Base-by-base conservation (phyloP, 768 basidiomycete genomes). In the Paxillus ammoniavirescens region DNA sequence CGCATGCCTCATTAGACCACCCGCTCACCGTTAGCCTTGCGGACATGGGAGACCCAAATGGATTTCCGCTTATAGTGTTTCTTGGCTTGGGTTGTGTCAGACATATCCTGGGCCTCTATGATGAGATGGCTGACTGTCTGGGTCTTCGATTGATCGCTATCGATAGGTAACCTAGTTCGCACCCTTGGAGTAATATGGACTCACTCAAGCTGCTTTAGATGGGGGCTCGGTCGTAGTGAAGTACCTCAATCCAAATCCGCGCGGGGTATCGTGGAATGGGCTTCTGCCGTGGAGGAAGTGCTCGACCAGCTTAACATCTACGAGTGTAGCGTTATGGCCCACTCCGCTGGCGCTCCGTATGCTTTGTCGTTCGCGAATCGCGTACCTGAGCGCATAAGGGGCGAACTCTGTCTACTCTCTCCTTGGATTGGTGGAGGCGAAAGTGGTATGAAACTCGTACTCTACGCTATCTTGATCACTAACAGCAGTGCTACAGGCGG, bases 351-450 rank as follows among this genome's bases (percentile, higher is more conserved):
- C 17, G 89, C 92, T 10, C 96, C 96, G 0, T 98, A 96, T 68
- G 94, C 95, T 0, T 73, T 97, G 45, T 93, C 93, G 0, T 89
- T 91, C 50, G 90, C 91, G 28, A 86, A 89, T 64, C 84, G 82
- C 54, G 75, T 84, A 28, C 84, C 84, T 2, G 78, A 84, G 18
- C 86, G 92, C 28, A 82, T 98, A 49, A 77, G 80, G 42, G 96
- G 96, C 18, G 85, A 91, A 53, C 72, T 98, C 12, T 92, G 93
- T 64, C 72, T 99, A 30, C 76, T 99, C 21, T 94, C 96, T 0
- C 96, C 96, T 17, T 99, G 97, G 97, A 93, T 98, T 23, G 88
- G 89, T n/a, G 85, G 88, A 23, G 83, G 86, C 41, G 96, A 96
- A 69, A 87, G 80, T 59, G 87, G 94, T 94, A 69, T 65, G 92